A percentile compares a stretch with the other conserved stretches of the same genome.
phyloP scores from a whole-genome alignment of 1,284 basidiomycete species.

The Fomes fomentarius region DNA sequence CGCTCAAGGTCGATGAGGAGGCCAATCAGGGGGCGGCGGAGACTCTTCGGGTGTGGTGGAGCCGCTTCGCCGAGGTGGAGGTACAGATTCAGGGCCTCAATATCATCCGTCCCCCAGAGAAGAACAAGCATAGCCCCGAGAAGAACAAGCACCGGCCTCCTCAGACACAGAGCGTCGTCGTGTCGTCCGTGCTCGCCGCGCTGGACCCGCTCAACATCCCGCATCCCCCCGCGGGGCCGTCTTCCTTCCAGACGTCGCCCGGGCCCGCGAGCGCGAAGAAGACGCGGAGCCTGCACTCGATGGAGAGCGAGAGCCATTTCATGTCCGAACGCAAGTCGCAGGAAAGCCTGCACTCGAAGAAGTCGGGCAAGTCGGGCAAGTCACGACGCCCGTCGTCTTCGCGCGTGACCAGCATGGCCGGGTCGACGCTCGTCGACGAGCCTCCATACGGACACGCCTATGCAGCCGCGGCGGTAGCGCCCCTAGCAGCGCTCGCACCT shows the following conservation, averaged over 20 bases:
- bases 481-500: slow-evolving; percentile 12
- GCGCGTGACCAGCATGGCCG: slow-evolving; percentile 25
- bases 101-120: slow-evolving; percentile 38
- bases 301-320: slow-evolving; percentile 15
- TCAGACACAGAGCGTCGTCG: slow-evolving; percentile 20
- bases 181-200: slow-evolving; percentile 20
- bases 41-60: slow-evolving; percentile 70
- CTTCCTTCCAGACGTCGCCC: slow-evolving; percentile 8
- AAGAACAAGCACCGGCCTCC: slow-evolving; percentile 16
- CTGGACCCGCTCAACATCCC: slow-evolving; percentile 21
- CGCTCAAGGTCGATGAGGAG: slow-evolving; percentile 74
- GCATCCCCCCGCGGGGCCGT: slow-evolving; percentile 1
- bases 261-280: slow-evolving; percentile 17
- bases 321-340: slow-evolving; percentile 33
- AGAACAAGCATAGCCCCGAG: slow-evolving; percentile 18
- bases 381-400: slow-evolving; percentile 19
- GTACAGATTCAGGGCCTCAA: slow-evolving; percentile 47
- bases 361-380: slow-evolving; percentile 37
- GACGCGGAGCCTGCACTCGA: slow-evolving; percentile 22
- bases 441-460: slow-evolving; percentile 13
- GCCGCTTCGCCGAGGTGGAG: slow-evolving; percentile 65
- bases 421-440: slow-evolving; percentile 16
- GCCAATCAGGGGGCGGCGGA: slow-evolving; percentile 64
- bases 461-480: no score
- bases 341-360: slow-evolving; percentile 48